phyloP scores from a whole-genome alignment of 2,329 filamentous ascomycete genomes.

The Colletotrichum godetiae region DNA sequence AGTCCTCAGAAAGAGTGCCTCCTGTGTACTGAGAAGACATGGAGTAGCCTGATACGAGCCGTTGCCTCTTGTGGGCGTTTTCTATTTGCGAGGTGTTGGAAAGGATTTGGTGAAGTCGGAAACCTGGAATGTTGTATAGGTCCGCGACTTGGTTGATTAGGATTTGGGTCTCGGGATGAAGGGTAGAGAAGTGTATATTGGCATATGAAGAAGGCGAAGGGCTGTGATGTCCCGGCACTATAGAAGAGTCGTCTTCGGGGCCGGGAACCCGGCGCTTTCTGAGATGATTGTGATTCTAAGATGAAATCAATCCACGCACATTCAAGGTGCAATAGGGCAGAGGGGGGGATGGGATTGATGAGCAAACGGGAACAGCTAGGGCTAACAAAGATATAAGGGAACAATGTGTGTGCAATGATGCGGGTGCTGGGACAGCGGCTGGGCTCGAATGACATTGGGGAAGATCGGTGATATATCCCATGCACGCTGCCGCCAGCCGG shows the following conservation, averaged over 20 bases:
- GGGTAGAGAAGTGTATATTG: conserved; percentile 40
- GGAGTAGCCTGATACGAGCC: conserved; percentile 42
- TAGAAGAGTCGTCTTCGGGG: conserved; percentile 49
- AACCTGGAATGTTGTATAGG: conserved; percentile 47
- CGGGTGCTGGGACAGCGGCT: conserved; percentile 37
- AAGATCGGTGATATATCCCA: conserved; percentile 55
- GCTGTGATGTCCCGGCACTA: conserved; percentile 47
- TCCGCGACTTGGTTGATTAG: conserved; percentile 43
- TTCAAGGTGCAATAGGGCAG: conserved; percentile 42
- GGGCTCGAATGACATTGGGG: conserved; percentile 40
- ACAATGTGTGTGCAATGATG: conserved; percentile 33
- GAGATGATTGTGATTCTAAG: conserved; percentile 47
- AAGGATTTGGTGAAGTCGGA: conserved; percentile 42
- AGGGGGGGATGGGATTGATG: conserved; percentile 38
- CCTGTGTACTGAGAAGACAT: conserved; percentile 45
- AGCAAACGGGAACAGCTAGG: conserved; percentile 37
- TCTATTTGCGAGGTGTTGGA: conserved; percentile 21
- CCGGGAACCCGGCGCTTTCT: conserved; percentile 58
- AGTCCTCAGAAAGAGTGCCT: conserved; percentile 41
- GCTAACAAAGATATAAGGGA: conserved; percentile 40
- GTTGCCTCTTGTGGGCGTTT: conserved; percentile 47
- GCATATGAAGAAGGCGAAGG: conserved; percentile 34
- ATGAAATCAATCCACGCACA: conserved; percentile 54
- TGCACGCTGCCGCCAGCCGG: conserved; percentile 56
- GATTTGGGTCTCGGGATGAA: conserved; percentile 42